Base-by-base conservation (phyloP, 75 land plant species). In the Picea sitchensis region DNA sequence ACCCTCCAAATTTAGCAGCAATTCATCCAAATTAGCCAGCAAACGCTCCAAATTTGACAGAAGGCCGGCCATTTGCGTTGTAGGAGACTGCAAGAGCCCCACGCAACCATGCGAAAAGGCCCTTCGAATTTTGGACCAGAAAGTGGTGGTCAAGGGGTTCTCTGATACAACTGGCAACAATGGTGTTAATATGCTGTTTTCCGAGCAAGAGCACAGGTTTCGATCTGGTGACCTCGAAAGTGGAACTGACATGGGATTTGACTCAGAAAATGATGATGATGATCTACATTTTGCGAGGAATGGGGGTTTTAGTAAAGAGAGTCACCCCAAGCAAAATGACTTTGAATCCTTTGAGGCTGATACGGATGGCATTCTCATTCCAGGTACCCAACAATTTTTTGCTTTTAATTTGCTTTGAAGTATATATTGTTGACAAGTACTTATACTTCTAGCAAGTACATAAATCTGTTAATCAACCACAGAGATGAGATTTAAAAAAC, bases 201-300 rank as follows among this genome's bases (percentile, higher is more conserved):
- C 61, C 17, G 79, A 75, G 67, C 82, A 80, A 76, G 82, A 80
- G 51, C 44, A 78, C 64, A 58, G 77, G 62, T 36, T 80, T 57
- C 30, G 79, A 3, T 32, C 71, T 36, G 80, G 71, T 11, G 65
- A 78, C 26, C 74, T 78, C 1, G 80, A 78, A 44, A 44, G 47
- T 5, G 72, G 71, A 18, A 14, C 13, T 57, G 15, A 5, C 64
- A 1, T 30, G 78, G 21, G 58, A 23, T 62, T 74, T 3, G 67
- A 76, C 1, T 58, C 51, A 13, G 81, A 30, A n/a, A 77, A 80
- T 11, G 81, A 80, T 14, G 59, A 38, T 18, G 81, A 80, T 32
- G 78, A 38, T 47, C 34, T 61, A 30, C 14, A 75, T 61, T 36
- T 60, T 60, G 82, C 79, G 15, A 79, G 38, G 51, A 23, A 44